These are phyloP conservation scores for Gamsiella multidivaricata DNA, from an alignment of 192 early-diverging fungal genomes.

Conservation along the genomic window DNA sequence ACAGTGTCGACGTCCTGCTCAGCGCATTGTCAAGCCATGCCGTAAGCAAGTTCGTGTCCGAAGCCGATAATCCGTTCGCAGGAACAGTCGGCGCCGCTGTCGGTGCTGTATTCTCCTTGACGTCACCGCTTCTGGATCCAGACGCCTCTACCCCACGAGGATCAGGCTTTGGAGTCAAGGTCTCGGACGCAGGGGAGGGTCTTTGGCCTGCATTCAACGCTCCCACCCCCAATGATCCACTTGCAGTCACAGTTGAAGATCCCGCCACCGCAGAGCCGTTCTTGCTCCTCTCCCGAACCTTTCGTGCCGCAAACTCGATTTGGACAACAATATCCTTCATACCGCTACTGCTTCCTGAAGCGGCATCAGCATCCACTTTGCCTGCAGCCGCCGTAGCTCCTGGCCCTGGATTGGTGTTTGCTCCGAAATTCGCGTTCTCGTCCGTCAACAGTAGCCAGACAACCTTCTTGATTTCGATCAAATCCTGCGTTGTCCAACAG, in stretches of 20 bases:
- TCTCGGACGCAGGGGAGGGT: slow-evolving; percentile 10
- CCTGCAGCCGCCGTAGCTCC: slow-evolving; percentile 1
- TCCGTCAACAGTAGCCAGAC: slow-evolving; percentile 49
- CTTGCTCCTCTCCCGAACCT: slow-evolving; percentile 40
- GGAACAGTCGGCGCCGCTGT: neutral
- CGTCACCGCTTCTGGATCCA: too few relatives aligned
- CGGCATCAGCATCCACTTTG: neutral
- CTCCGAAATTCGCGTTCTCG: slow-evolving; percentile 50
- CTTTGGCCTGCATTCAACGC: neutral
- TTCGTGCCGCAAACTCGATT: slow-evolving; percentile 53
- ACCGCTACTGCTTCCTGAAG: slow-evolving; percentile 25
- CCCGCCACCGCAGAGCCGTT: neutral
- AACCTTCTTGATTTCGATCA: slow-evolving; percentile 53
- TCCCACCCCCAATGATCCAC: neutral
- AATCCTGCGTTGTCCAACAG: slow-evolving; percentile 45
- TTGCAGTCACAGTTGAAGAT: neutral
- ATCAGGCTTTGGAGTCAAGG: neutral
- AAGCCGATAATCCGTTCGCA: slow-evolving; percentile 8
- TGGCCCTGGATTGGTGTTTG: slow-evolving; percentile 20
- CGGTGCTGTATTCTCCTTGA: neutral
- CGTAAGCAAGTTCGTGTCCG: slow-evolving; percentile 34
- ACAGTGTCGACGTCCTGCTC: slow-evolving; percentile 30
- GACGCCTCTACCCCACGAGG: too few relatives aligned
- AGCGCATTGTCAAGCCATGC: slow-evolving; percentile 49
- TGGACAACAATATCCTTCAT: slow-evolving; percentile 55